These are phyloP conservation scores for Ophryocystis elektroscirrha DNA, from an alignment of 169 alveolate genomes.

Conservation along the genomic window DNA sequence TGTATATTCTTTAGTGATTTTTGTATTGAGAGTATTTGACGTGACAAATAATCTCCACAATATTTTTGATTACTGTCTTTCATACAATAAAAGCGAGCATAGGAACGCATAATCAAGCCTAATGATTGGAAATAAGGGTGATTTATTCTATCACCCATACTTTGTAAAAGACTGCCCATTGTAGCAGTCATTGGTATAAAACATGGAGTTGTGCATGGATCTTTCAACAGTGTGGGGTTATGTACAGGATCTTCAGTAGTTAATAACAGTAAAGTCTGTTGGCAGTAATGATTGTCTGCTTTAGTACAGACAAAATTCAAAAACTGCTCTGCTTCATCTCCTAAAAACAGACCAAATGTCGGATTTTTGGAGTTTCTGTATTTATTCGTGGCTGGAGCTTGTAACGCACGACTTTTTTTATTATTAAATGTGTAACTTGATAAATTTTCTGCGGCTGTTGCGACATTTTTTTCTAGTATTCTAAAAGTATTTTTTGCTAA, in stretches of 20 bases:
- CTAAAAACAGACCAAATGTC: conserved; percentile 22
- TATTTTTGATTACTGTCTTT: conserved; percentile 18
- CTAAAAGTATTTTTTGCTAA: background rate
- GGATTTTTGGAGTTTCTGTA: background rate
- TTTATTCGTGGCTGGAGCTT: background rate
- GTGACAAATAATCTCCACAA: conserved; percentile 27
- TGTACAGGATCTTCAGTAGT: conserved; percentile 27
- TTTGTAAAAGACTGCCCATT: conserved; percentile 26
- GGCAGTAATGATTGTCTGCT: conserved; percentile 26
- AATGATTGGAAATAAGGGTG: conserved; percentile 28
- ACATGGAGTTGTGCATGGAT: conserved; percentile 34
- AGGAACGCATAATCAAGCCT: conserved; percentile 28
- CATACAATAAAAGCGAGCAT: conserved; percentile 29
- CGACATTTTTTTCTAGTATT: background rate
- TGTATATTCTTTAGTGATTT: conserved; percentile 10
- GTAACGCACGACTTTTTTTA: background rate
- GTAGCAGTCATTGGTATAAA: conserved; percentile 27
- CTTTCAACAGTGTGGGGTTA: conserved; percentile 20
- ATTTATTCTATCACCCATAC: conserved; percentile 17
- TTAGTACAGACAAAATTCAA: conserved; percentile 24
- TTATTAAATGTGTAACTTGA: background rate
- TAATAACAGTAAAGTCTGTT: conserved; percentile 26
- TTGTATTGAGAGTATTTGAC: background rate
- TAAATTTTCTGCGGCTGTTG: background rate
- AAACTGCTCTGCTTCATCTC: conserved; percentile 24